Percentiles rank a stretch among this genome's conserved stretches.
phyloP scores from a whole-genome alignment of 768 basidiomycete species.

The Coprinopsis strossmayeri region DNA sequence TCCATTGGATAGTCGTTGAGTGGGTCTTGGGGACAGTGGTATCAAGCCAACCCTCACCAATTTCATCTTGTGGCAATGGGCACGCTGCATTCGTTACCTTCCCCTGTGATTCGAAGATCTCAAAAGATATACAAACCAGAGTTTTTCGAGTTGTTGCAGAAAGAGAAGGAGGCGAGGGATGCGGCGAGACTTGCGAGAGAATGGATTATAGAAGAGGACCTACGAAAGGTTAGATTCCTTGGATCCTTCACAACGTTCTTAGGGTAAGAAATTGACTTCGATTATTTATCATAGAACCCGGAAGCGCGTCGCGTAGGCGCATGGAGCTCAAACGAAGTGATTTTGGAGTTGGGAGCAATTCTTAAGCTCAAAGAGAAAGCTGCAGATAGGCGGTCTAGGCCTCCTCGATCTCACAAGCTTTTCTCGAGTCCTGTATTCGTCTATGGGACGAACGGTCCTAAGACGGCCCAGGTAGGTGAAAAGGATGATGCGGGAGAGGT shows the following conservation, averaged over 20 bases:
- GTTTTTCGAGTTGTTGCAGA: conserved; percentile 63
- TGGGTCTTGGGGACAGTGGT: conserved; percentile 51
- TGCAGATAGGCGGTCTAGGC: neutral
- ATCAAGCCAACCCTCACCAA: conserved; percentile 71
- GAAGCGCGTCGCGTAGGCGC: conserved; percentile 26
- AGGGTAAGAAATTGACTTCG: too few relatives aligned
- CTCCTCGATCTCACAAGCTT: conserved; percentile 31
- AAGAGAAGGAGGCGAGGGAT: conserved; percentile 54
- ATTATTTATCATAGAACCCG: conserved; percentile 14
- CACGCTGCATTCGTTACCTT: conserved; percentile 80
- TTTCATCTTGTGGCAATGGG: conserved; percentile 82
- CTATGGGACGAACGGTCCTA: conserved; percentile 25
- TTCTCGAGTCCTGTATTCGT: conserved; percentile 52
- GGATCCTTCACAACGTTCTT: too few relatives aligned
- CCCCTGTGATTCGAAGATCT: conserved; percentile 68
- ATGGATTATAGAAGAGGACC: conserved; percentile 45
- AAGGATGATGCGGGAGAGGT: conserved; percentile 21
- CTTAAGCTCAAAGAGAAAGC: conserved; percentile 39
- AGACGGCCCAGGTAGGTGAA: conserved; percentile 24
- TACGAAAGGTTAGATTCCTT: conserved; percentile 11
- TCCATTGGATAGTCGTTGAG: neutral
- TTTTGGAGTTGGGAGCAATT: conserved; percentile 52
- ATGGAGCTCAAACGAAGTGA: conserved; percentile 49
- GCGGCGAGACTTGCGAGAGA: conserved; percentile 47
- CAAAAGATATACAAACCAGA: conserved; percentile 87